phyloP scores from a whole-genome alignment of 2,329 filamentous ascomycete species.

The Trichoderma hamatum region DNA sequence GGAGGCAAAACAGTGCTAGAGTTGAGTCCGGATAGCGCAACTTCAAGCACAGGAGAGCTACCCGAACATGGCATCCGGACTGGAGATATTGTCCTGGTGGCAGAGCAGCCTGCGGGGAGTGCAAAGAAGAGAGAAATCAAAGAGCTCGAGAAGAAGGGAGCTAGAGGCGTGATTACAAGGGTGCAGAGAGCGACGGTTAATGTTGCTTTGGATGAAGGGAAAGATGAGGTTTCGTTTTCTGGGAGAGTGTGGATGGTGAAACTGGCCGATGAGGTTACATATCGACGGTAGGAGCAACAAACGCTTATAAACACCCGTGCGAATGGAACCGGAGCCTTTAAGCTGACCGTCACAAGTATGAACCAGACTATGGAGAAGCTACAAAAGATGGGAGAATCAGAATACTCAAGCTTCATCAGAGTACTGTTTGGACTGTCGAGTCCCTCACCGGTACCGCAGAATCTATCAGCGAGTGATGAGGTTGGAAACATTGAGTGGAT shows the following conservation, averaged over 20 bases:
- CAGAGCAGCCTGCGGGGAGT: constrained; percentile 72
- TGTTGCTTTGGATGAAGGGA: constrained; percentile 71
- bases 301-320: background rate
- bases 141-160: constrained; percentile 69
- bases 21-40: constrained; percentile 72
- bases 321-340: background rate
- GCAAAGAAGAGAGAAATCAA: constrained; percentile 73
- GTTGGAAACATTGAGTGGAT: constrained; percentile 59
- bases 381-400: constrained; percentile 58
- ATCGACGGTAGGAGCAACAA: constrained; percentile 50
- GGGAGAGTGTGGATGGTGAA: constrained; percentile 67
- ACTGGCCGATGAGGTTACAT: constrained; percentile 69
- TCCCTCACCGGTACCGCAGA: constrained; percentile 51
- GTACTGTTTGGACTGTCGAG: constrained; percentile 64
- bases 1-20: constrained; percentile 91
- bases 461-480: constrained; percentile 48
- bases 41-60: constrained; percentile 57
- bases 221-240: constrained; percentile 48
- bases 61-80: constrained; percentile 75
- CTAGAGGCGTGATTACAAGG: constrained; percentile 70
- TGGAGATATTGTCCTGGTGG: constrained; percentile 77
- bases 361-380: constrained; percentile 63
- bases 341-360: constrained; percentile 51
- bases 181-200: constrained; percentile 61
- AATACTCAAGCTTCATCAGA: constrained; percentile 62